phyloP scores from a whole-genome alignment of 192 early-diverging fungal species.

The Coemansia sp. region DNA sequence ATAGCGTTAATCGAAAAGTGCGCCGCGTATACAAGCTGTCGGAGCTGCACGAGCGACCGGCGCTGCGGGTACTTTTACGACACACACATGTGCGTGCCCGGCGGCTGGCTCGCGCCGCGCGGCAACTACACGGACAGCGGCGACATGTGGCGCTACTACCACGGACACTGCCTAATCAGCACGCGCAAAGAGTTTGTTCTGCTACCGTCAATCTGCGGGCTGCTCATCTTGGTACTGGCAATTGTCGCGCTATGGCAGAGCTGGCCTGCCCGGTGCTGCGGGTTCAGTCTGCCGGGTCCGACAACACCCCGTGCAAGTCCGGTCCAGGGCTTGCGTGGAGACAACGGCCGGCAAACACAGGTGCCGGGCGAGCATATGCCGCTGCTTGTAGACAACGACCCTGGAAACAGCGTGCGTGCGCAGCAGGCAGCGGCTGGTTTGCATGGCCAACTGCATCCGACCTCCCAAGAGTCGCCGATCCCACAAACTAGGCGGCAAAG shows the following conservation, averaged over 20 bases:
- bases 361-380: constrained; percentile 28
- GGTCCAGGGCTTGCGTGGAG: not conserved
- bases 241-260: constrained; percentile 31
- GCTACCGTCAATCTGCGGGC: constrained; percentile 26
- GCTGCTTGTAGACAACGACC: constrained; percentile 51
- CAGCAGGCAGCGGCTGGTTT: not conserved
- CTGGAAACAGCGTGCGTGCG: constrained; percentile 1
- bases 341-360: not conserved
- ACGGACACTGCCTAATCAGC: constrained; percentile 43
- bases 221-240: constrained; percentile 23
- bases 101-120: constrained; percentile 35
- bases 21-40: constrained; percentile 17
- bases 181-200: constrained; percentile 37
- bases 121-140: constrained; percentile 27
- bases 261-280: constrained; percentile 11
- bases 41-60: constrained; percentile 24
- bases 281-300: not conserved
- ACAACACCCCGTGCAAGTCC: constrained; percentile 18
- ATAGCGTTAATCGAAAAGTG: constrained; percentile 8
- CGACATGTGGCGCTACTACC: constrained; percentile 41
- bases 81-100: constrained; percentile 34
- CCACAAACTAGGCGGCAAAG: not conserved
- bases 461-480: not conserved
- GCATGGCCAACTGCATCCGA: not conserved
- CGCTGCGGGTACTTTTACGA: constrained; percentile 40